Percentiles rank a stretch among this genome's conserved stretches.
Evolutionary conservation across 768 basidiomycete genomes (phyloP).

Genomic region (Phlebiopsis gigantea): DNA sequence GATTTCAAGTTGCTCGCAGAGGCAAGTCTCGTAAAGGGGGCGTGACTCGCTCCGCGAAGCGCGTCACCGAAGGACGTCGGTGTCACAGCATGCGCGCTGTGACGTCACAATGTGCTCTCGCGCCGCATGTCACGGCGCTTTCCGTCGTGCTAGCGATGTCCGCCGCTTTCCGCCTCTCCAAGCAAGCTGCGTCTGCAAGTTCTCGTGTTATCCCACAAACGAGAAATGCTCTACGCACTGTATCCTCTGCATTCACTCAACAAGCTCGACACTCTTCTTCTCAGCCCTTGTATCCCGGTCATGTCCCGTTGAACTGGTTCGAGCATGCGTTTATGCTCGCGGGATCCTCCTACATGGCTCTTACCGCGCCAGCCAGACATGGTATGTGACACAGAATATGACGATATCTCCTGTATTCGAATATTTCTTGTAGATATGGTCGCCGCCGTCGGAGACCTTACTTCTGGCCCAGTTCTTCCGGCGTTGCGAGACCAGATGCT

Average conservation of each 20-base stretch:
- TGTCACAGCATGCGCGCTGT: no score
- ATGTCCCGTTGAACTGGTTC: conserved; percentile 75
- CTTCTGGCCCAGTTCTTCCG: conserved; percentile 75
- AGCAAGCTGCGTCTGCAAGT: not conserved
- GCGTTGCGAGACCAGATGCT: conserved; percentile 75
- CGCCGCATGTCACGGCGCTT: not conserved
- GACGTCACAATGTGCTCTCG: no score
- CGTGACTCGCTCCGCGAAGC: no score
- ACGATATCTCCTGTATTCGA: no score
- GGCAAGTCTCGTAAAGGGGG: no score
- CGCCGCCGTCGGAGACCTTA: conserved; percentile 90
- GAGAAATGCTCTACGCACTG: not conserved
- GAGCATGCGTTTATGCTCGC: conserved; percentile 82
- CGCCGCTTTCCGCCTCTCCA: not conserved
- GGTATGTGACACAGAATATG: conserved; percentile 49
- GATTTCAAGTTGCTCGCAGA: no score
- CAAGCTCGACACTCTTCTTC: not conserved
- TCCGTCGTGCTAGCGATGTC: not conserved
- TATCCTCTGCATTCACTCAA: not conserved
- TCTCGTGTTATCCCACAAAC: not conserved
- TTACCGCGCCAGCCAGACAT: conserved; percentile 76
- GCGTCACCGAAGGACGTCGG: no score
- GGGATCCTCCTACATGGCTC: conserved; percentile 80
- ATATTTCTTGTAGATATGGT: conserved; percentile 80
- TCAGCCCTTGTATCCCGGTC: conserved; percentile 63